Conservation (phyloP, 2,329 filamentous ascomycete species). For the Fusarium napiforme region DNA sequence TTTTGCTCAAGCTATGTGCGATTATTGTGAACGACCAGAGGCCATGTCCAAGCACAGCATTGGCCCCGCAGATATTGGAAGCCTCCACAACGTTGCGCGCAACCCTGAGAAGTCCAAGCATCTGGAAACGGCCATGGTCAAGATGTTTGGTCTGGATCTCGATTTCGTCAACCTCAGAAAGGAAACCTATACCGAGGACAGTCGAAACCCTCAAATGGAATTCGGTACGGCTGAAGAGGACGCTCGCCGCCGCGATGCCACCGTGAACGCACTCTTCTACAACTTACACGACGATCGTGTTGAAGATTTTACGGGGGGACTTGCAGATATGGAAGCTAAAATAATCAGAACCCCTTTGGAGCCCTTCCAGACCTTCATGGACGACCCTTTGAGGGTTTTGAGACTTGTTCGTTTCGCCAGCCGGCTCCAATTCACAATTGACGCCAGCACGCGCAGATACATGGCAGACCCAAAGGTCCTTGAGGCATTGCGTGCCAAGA, state of each 20-base stretch:
- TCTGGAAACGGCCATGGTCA: conserved; percentile 89
- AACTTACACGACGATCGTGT: conserved; percentile 83
- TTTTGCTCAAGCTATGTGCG: conserved; percentile 76
- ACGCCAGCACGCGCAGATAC: conserved; percentile 71
- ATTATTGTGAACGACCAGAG: conserved; percentile 71
- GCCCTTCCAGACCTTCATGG: conserved; percentile 91
- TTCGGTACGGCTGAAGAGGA: conserved; percentile 94
- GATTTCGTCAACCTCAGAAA: conserved; percentile 95
- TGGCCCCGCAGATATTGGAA: conserved; percentile 70
- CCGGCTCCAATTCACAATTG: conserved; percentile 82
- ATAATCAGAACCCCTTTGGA: conserved; percentile 88
- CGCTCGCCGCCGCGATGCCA: conserved; percentile 88
- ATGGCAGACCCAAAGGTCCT: conserved; percentile 87
- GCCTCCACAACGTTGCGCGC: conserved; percentile 86
- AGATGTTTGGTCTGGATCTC: conserved; percentile 85
- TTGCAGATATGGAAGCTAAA: conserved; percentile 76
- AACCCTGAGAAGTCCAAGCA: conserved; percentile 98
- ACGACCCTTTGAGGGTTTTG: conserved; percentile 89
- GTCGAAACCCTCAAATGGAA: conserved; percentile 90
- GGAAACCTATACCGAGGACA: conserved; percentile 90
- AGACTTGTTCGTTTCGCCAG: conserved; percentile 91
- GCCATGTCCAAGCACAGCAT: conserved; percentile 71
- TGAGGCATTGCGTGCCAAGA: conserved; percentile 83
- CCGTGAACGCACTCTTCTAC: conserved; percentile 95
- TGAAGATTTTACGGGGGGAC: conserved; percentile 87